Percentiles rank a stretch among this genome's conserved stretches.
Evolutionary conservation across 257 asterid species (phyloP).

Genomic region (Nicotiana attenuata): DNA sequence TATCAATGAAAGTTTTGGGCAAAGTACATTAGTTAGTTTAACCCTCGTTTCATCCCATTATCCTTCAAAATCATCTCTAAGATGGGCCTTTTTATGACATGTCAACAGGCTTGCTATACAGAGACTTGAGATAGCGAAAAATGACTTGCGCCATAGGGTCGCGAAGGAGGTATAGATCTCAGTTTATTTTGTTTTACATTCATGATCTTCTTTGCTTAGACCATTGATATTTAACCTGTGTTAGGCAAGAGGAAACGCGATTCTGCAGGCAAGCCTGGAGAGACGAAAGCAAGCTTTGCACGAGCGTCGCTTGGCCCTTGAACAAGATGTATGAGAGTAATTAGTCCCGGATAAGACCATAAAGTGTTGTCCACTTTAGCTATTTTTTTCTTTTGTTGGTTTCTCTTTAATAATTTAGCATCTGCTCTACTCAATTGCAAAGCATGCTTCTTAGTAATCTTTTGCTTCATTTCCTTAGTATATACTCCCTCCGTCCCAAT

Average conservation of each 20-base stretch:
- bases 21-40: neutral
- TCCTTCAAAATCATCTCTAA: constrained; percentile 4
- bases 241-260: constrained; percentile 92
- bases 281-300: constrained; percentile 95
- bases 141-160: constrained; percentile 84
- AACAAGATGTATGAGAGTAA: constrained; percentile 70
- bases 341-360: neutral
- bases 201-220: neutral
- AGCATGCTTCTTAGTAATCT: neutral
- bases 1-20: neutral
- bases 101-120: constrained; percentile 82
- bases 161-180: constrained; percentile 72
- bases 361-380: neutral
- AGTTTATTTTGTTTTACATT: neutral
- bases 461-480: neutral
- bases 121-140: constrained; percentile 82
- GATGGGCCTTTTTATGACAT: constrained; percentile 19
- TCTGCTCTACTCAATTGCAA: neutral
- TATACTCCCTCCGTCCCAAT: no score
- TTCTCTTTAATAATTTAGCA: neutral
- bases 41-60: neutral
- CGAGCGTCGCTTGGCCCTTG: constrained; percentile 90
- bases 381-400: neutral
- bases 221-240: neutral
- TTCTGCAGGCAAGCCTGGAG: constrained; percentile 94